These are phyloP conservation scores for Pseudophaeomoniella oleicola DNA, from an alignment of 2,329 filamentous ascomycete species.

Conservation along the genomic window DNA sequence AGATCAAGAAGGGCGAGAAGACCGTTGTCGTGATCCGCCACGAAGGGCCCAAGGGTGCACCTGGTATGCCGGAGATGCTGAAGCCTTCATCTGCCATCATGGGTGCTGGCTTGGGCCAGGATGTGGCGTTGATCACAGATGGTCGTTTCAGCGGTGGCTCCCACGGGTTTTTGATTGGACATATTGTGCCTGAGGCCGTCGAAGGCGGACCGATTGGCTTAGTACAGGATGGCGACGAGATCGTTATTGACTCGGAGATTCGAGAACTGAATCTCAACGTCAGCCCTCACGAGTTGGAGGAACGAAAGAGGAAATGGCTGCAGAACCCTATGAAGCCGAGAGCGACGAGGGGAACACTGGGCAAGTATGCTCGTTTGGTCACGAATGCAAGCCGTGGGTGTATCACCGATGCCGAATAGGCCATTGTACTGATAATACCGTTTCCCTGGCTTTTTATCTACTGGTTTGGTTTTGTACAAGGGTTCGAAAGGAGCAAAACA, in stretches of 20 bases:
- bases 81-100: constrained; percentile 60
- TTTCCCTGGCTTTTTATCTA: too few relatives aligned
- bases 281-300: constrained; percentile 47
- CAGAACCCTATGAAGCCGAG: constrained; percentile 38
- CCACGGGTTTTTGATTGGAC: constrained; percentile 77
- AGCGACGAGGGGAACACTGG: constrained; percentile 50
- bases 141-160: constrained; percentile 67
- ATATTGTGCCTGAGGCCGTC: constrained; percentile 76
- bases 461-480: too few relatives aligned
- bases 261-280: constrained; percentile 52
- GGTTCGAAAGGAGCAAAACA: too few relatives aligned
- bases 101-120: constrained; percentile 55
- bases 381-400: constrained; percentile 32
- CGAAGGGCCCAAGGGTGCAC: constrained; percentile 58
- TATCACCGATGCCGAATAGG: constrained; percentile 27
- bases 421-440: too few relatives aligned
- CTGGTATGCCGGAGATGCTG: constrained; percentile 63
- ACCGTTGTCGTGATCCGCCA: constrained; percentile 64
- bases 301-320: constrained; percentile 46
- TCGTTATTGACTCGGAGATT: constrained; percentile 70
- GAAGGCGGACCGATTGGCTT: constrained; percentile 75
- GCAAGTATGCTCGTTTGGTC: constrained; percentile 49
- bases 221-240: constrained; percentile 64
- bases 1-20: constrained; percentile 63
- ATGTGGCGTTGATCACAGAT: constrained; percentile 59